Evolutionary conservation across 2,329 filamentous ascomycete species (phyloP), one percentile per base, ranked within the genome.

Genomic region (Paradendryphiella salina): DNA sequence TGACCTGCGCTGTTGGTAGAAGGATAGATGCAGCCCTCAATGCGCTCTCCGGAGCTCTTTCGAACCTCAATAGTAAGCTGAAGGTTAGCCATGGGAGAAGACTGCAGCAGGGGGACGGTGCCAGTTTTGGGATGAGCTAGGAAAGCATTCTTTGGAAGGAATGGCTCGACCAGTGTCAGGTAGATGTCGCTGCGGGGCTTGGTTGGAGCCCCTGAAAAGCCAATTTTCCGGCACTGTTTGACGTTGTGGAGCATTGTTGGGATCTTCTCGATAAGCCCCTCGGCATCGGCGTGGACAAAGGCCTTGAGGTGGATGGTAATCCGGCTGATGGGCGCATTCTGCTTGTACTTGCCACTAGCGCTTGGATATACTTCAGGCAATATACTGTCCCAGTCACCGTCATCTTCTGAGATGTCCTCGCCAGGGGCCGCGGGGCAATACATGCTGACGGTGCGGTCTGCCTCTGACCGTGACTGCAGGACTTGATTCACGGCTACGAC

Each of bases 161-260:
- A 80, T 0, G 90, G 89, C 57, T 90, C 86, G 50, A 85, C 85
- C 39, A 99, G 74, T 0, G 91, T 96, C 36, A 99, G 74, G 69
- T 99, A 99, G 42, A 99, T 97, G 71, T 99, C 95, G 9, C 91
- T 96, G 63, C 95, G 82, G 13, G 88, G 81, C 69, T 90, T 92
- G 0, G 88, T 91, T 0, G 94, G 93, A 1, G 92, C 92, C 10
- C 92, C 92, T 3, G 93, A 90, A 70, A 99, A 97, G 1, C 92
- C 94, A 72, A 97, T 92, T 70, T 94, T 94, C 64, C 81, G 87
- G 0, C 92, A 96, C 71, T 88, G 88, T 50, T 81, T 81, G 52
- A 97, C 83, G 43, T 88, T 86, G 42, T 95, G 87, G 11, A 99
- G 83, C 11, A 95, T 76, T 0, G 93, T 97, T 0, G 94, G 94